Conservation (phyloP, 345 rosid genomes). For the Boechera stricta region DNA sequence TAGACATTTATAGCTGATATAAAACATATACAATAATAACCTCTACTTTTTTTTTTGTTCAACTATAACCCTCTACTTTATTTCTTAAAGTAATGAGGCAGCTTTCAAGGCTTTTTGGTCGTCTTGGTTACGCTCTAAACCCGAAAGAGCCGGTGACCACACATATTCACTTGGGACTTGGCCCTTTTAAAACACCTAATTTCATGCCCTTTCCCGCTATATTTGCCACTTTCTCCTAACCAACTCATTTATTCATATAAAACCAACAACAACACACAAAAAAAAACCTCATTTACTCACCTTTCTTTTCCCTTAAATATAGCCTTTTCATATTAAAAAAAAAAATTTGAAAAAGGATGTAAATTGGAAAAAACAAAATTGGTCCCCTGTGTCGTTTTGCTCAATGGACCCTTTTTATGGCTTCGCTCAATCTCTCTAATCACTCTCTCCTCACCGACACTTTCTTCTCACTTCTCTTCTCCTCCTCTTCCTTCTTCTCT, state of each 20-base stretch:
- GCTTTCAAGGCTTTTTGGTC: slow-evolving; percentile 21
- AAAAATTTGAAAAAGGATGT: slow-evolving; percentile 30
- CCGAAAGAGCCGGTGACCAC: slow-evolving; percentile 41
- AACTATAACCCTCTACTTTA: not conserved
- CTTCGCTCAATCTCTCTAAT: slow-evolving; percentile 28
- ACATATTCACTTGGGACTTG: slow-evolving; percentile 37
- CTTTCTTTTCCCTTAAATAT: slow-evolving; percentile 2
- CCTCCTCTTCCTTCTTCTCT: slow-evolving; percentile 23
- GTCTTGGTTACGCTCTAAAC: slow-evolving; percentile 26
- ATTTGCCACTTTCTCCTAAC: slow-evolving; percentile 49
- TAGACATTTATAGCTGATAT: too few relatives aligned
- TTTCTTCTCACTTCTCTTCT: slow-evolving; percentile 39
- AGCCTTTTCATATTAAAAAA: slow-evolving; percentile 6
- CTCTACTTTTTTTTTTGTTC: not conserved
- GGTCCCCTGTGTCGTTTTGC: slow-evolving; percentile 44
- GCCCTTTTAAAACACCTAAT: slow-evolving; percentile 47
- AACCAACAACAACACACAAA: slow-evolving; percentile 8
- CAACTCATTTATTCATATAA: slow-evolving; percentile 38
- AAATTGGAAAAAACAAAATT: slow-evolving; percentile 35
- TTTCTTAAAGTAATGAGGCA: not conserved
- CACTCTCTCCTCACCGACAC: slow-evolving; percentile 29
- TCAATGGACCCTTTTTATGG: slow-evolving; percentile 41
- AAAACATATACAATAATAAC: too few relatives aligned
- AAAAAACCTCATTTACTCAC: slow-evolving; percentile 18
- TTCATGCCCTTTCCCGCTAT: slow-evolving; percentile 66